Percentiles rank a stretch among this genome's conserved stretches.
phyloP scores from a whole-genome alignment of 768 basidiomycete species.

The Lenzites betulinus region DNA sequence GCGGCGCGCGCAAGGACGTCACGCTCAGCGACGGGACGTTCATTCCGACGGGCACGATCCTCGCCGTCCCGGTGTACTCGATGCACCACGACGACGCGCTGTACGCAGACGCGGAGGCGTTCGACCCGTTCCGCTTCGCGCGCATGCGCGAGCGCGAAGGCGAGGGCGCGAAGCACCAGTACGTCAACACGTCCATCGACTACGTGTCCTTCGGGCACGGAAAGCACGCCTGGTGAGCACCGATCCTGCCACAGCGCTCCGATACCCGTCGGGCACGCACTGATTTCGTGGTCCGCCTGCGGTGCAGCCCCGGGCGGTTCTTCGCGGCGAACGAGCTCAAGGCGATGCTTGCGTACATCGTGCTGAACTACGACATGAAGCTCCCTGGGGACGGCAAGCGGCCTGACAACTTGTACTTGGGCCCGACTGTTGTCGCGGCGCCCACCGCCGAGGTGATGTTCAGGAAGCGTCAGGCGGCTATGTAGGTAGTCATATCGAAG shows the following conservation, averaged over 20 bases:
- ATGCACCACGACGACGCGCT: conserved; percentile 35
- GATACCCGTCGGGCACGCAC: neutral
- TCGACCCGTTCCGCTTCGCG: conserved; percentile 32
- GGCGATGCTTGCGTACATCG: conserved; percentile 13
- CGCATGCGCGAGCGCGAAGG: conserved; percentile 23
- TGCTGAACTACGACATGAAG: conserved; percentile 15
- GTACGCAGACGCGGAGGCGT: conserved; percentile 36
- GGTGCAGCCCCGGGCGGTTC: conserved; percentile 15
- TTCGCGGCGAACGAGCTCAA: conserved; percentile 17
- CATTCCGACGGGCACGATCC: conserved; percentile 41
- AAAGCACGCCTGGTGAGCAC: conserved; percentile 3
- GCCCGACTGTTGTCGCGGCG: neutral
- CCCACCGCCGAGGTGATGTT: neutral
- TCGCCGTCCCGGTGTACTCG: conserved; percentile 33
- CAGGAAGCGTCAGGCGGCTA: neutral
- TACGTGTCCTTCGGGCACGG: neutral
- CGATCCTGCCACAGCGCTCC: neutral
- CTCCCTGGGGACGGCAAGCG: neutral
- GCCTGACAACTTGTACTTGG: neutral
- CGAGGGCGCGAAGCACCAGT: conserved; percentile 2
- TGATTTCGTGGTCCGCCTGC: neutral
- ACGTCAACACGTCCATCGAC: neutral
- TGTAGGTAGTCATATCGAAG: too few relatives aligned
- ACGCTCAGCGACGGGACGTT: conserved; percentile 47
- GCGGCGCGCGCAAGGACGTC: conserved; percentile 40